Percentiles rank a stretch among this genome's conserved stretches.
Conservation (phyloP, 78 protist genomes). For the Dictyostelium discoideum region dicty_2.7 NC_007088.5:4288501-4289000, state of each 20-base stretch:
- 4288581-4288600: conserved; percentile 57
- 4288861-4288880: background rate
- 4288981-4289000: no score
- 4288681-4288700: background rate
- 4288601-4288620: conserved; percentile 68
- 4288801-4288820: background rate
- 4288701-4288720: background rate
- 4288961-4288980: no score
- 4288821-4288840: background rate
- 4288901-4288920: background rate
- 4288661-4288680: background rate
- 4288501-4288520: conserved; percentile 68
- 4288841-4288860: background rate
- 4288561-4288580: conserved; percentile 23
- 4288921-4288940: background rate
- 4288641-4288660: background rate
- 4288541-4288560: conserved; percentile 69
- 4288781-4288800: background rate
- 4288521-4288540: conserved; percentile 71
- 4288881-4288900: background rate
- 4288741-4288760: background rate
- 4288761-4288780: background rate
- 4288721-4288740: background rate
- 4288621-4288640: conserved; percentile 73
- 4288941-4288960: background rate